These are phyloP conservation scores for Neurospora sp. DNA, from an alignment of 495 filamentous ascomycete species.

Conservation along the genomic window DNA sequence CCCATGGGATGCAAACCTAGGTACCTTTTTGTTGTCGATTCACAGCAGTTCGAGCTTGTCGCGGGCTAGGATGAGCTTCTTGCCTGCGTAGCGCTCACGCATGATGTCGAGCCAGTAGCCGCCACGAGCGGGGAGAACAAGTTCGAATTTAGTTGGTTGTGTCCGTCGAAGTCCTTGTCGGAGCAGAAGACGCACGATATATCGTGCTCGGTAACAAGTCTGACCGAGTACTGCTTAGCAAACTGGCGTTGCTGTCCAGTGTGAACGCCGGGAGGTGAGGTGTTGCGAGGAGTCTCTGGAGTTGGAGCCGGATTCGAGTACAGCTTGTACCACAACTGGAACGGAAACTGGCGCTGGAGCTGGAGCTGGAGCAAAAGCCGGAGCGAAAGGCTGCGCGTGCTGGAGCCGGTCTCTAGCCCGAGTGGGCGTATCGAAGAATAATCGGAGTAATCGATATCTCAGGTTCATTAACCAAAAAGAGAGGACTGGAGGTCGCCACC, in stretches of 20 bases:
- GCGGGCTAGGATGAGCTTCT: slow-evolving; percentile 79
- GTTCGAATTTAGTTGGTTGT: neutral
- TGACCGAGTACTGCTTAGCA: neutral
- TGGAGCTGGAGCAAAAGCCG: neutral
- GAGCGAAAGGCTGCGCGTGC: neutral
- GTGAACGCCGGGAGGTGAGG: neutral
- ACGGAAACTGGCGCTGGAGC: neutral
- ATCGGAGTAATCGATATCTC: neutral
- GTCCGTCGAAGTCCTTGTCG: slow-evolving; percentile 68
- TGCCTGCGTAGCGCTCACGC: slow-evolving; percentile 67
- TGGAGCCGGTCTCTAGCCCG: neutral
- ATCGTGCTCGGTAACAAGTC: neutral
- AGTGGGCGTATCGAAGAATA: neutral
- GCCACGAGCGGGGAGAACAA: slow-evolving; percentile 61
- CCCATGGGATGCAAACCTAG: neutral
- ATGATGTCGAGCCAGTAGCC: slow-evolving; percentile 63
- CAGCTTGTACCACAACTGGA: neutral
- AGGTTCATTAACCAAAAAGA: neutral
- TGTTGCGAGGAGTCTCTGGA: neutral
- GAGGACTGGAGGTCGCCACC: neutral
- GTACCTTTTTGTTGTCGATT: neutral
- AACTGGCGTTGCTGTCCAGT: neutral
- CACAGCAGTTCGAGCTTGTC: slow-evolving; percentile 68
- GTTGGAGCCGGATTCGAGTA: neutral
- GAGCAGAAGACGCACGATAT: slow-evolving; percentile 55